A percentile compares a stretch with the other conserved stretches of the same genome.
Conservation (phyloP, 495 filamentous ascomycete genomes). For the Saxophila tyrrhenica region DNA sequence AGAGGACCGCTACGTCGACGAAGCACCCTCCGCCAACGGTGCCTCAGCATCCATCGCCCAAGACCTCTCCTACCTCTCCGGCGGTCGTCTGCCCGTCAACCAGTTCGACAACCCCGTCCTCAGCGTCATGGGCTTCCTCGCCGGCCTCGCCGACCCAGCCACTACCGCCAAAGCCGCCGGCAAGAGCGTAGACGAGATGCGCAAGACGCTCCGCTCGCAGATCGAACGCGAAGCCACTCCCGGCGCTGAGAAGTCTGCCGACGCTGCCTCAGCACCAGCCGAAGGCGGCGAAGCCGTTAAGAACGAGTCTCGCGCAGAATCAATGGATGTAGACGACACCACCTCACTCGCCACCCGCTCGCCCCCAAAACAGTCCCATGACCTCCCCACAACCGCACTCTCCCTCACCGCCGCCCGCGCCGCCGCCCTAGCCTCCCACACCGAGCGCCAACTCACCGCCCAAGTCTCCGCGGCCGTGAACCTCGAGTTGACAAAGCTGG, state of each 20-base stretch:
- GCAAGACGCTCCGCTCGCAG: conserved; percentile 57
- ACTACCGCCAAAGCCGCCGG: conserved; percentile 82
- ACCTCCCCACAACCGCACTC: conserved; percentile 64
- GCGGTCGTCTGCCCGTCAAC: conserved; percentile 70
- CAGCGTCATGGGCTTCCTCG: conserved; percentile 87
- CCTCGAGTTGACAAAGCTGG: conserved; percentile 32
- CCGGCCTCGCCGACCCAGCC: conserved; percentile 73
- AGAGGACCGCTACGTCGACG: conserved; percentile 34
- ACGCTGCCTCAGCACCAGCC: not conserved
- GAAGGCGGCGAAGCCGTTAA: conserved; percentile 6
- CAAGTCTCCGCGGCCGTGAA: conserved; percentile 81
- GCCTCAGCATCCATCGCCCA: conserved; percentile 34
- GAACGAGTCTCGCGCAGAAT: conserved; percentile 30
- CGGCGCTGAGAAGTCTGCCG: conserved; percentile 20
- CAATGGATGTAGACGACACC: conserved; percentile 53
- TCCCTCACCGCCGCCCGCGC: conserved; percentile 76
- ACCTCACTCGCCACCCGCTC: conserved; percentile 22
- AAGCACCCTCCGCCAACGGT: conserved; percentile 39
- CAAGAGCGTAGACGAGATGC: conserved; percentile 73
- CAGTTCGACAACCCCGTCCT: conserved; percentile 90
- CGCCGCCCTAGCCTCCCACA: conserved; percentile 79
- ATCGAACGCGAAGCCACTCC: conserved; percentile 47
- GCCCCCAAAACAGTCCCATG: conserved; percentile 8
- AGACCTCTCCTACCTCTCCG: conserved; percentile 49
- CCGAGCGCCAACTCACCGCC: conserved; percentile 90